A percentile compares a stretch with the other conserved stretches of the same genome.
Conservation (phyloP, 345 rosid genomes). For the Noccaea bulbosa region DNA sequence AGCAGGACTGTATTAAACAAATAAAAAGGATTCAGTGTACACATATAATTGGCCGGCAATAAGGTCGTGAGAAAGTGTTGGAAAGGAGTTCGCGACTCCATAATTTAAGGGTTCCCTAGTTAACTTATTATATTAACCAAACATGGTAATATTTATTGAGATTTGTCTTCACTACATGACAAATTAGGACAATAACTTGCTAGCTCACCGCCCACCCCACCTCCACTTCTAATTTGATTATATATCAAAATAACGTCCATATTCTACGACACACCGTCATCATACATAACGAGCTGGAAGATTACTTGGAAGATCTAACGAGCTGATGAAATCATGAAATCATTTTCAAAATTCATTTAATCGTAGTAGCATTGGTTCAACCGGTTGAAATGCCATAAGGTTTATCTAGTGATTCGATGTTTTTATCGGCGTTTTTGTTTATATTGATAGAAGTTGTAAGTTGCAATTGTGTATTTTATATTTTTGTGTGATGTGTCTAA, state of each 20-base stretch:
- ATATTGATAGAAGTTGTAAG: no score
- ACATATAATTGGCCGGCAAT: conserved; percentile 37
- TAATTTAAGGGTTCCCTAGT: conserved; percentile 40
- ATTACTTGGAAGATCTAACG: not conserved
- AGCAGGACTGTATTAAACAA: conserved; percentile 7
- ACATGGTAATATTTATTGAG: conserved; percentile 30
- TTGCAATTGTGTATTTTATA: no score
- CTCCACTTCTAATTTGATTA: conserved; percentile 31
- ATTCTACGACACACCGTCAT: not conserved
- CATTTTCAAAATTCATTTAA: not conserved
- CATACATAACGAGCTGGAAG: not conserved
- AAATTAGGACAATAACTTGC: conserved; percentile 38
- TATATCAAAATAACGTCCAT: not conserved
- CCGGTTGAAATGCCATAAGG: no score
- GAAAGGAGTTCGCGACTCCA: conserved; percentile 42
- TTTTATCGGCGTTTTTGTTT: not conserved
- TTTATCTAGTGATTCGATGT: no score
- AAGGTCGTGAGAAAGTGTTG: conserved; percentile 45
- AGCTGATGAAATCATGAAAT: not conserved
- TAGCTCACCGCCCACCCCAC: conserved; percentile 44
- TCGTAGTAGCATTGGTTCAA: no score
- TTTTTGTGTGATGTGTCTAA: no score
- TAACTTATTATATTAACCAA: conserved; percentile 26
- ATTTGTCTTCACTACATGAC: conserved; percentile 42
- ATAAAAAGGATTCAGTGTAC: conserved; percentile 22